These are phyloP conservation scores for Kentomonas sorsogonicus DNA, from an alignment of 208 protist species.

Conservation along the genomic window DNA sequence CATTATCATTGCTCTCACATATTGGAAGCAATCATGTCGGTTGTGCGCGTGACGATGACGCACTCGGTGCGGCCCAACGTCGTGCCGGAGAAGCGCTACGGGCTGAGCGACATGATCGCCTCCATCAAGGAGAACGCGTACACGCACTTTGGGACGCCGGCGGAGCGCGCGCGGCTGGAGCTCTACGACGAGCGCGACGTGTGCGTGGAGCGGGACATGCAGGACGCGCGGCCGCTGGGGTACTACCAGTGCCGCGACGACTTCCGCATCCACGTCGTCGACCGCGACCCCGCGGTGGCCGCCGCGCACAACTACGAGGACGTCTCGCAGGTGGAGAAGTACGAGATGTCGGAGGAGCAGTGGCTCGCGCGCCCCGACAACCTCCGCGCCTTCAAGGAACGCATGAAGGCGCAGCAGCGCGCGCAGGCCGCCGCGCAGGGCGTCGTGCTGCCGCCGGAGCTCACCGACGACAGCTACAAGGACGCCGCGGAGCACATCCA, in stretches of 20 bases:
- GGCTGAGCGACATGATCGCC: slow-evolving; percentile 61
- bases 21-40: slow-evolving; percentile 40
- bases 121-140: slow-evolving; percentile 77
- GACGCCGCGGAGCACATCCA: slow-evolving; percentile 61
- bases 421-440: slow-evolving; percentile 62
- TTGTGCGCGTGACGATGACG: slow-evolving; percentile 76
- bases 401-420: slow-evolving; percentile 63
- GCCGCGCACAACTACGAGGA: slow-evolving; percentile 73
- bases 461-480: slow-evolving; percentile 68
- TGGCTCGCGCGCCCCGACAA: slow-evolving; percentile 85
- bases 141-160: slow-evolving; percentile 74
- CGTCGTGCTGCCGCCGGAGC: slow-evolving; percentile 29
- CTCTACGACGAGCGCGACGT: slow-evolving; percentile 72
- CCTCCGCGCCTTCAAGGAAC: slow-evolving; percentile 69
- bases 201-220: slow-evolving; percentile 51
- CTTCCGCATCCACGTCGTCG: slow-evolving; percentile 85
- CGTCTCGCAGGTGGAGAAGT: slow-evolving; percentile 89
- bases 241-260: slow-evolving; percentile 83
- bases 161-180: slow-evolving; percentile 64
- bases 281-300: slow-evolving; percentile 72
- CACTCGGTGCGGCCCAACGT: slow-evolving; percentile 68
- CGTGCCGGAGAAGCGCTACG: slow-evolving; percentile 88
- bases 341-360: slow-evolving; percentile 85
- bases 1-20: not conserved
- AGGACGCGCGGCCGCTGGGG: slow-evolving; percentile 68